Evolutionary conservation across 2,329 filamentous ascomycete species (phyloP), one percentile per base, ranked within the genome.

Genomic region (Lasiodiplodia theobromae): DNA sequence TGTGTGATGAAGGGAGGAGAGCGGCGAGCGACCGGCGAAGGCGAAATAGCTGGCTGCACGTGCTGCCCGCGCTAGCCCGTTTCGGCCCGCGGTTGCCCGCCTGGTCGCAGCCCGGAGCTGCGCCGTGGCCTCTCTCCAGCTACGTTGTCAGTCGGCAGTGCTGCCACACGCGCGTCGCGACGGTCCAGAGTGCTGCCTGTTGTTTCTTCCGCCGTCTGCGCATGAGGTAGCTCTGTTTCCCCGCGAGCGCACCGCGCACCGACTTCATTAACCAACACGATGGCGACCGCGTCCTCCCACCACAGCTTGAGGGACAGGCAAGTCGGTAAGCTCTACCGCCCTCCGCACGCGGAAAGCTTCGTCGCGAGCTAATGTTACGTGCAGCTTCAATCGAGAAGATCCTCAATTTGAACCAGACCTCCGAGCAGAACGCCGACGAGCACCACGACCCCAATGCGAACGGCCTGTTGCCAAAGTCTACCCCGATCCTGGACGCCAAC

Each of bases 331-430:
- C 71, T 56, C 51, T 57, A 70, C 73, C 75, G 75, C 74, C 37
- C 65, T 7, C 23, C 58, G 49, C 58, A 60, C 53, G 49, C 14
- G n/a, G 47, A 11, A 12, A 52, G 47, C n/a, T 64, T n/a, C 14
- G 44, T 49, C 21, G 23, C 16, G 10, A 10, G 56, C 72, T 74
- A 49, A 72, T 72, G 67, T 70, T 68, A 56, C 51, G 66, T 38
- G 23, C 72, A 97, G 94, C 91, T 62, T 95, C 95, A 21, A 93
- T 99, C 76, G 94, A 97, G 84, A 95, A 93, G 82, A 94, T 99
- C 76, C 88, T 99, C 73, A 98, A 97, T 79, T 85, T 99, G 73
- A 99, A 99, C 82, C 91, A 96, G 76, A 52, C 40, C 23, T 86
- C 88, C 47, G 79, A 82, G 70, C 80, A 86, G 69, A 74, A 81